A percentile compares a stretch with the other conserved stretches of the same genome.
phyloP scores from a whole-genome alignment of 1,284 basidiomycete genomes.

The Rhizopogon parksii region DNA sequence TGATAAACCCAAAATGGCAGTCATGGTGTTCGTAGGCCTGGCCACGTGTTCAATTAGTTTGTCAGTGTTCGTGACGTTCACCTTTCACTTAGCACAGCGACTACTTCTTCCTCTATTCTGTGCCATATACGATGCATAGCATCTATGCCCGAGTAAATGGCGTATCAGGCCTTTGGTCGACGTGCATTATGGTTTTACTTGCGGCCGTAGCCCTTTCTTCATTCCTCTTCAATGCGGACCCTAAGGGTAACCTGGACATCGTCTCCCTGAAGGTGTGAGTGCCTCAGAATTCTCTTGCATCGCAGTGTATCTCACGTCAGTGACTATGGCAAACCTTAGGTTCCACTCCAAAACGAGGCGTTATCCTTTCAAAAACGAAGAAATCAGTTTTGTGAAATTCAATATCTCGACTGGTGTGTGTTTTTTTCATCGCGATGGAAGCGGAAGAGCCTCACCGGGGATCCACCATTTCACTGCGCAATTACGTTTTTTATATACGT shows the following conservation, averaged over 20 bases:
- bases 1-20: slow-evolving; percentile 1
- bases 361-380: slow-evolving; percentile 53
- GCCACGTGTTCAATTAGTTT: background rate
- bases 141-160: slow-evolving; percentile 66
- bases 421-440: slow-evolving; percentile 16
- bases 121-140: slow-evolving; percentile 48
- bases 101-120: too few species aligned
- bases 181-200: slow-evolving; percentile 74
- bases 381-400: slow-evolving; percentile 72
- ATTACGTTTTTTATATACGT: slow-evolving; percentile 5
- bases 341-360: slow-evolving; percentile 50
- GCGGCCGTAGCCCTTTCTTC: slow-evolving; percentile 66
- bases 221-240: slow-evolving; percentile 54
- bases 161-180: slow-evolving; percentile 66
- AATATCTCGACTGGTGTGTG: slow-evolving; percentile 69
- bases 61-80: background rate
- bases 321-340: slow-evolving; percentile 27
- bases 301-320: slow-evolving; percentile 6
- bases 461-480: slow-evolving; percentile 5
- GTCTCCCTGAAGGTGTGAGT: slow-evolving; percentile 66
- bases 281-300: background rate
- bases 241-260: slow-evolving; percentile 52
- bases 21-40: background rate
- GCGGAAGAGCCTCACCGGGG: slow-evolving; percentile 21
- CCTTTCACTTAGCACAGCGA: background rate